Evolutionary conservation across 352 stramenopile species (phyloP), one percentile per base, ranked within the genome.

Genomic region (Phytopythium chamaehyphon): DNA sequence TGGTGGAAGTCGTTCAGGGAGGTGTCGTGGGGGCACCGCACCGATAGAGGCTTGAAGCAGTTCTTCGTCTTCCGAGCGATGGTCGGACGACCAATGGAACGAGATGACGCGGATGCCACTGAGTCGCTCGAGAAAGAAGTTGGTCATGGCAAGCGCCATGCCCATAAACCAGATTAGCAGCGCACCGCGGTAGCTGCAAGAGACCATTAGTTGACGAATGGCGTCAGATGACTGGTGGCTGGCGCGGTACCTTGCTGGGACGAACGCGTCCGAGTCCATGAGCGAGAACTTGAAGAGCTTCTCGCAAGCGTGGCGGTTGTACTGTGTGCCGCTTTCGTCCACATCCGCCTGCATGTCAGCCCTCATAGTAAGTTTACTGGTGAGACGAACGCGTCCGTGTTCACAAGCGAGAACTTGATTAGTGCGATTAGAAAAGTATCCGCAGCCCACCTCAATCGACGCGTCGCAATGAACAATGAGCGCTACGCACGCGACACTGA

Each of bases 111-210:
- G 76, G 45, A 93, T 78, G 2, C 84, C 82, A 26, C 83, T 90
- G 54, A 92, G 61, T 2, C 82, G 76, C 58, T 95, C 84, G 22
- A 91, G 62, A 10, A 93, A 71, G 38, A 95, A 92, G 57, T 93
- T 95, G 6, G 82, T 89, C 51, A 86, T 90, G 2, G 83, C 82
- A 19, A 95, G 66, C 16, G 72, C 58, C 61, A 95, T 83, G 3
- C 84, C 84, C 9, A 86, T 82, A 23, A 86, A 76, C 84, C 84
- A 95, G 37, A 90, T 92, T n/a, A 93, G 71, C 38, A 90, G 58
- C 5, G 80, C 84, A 4, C 81, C 84, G 24, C 80, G 77, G 51
- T 92, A 94, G 45, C 77, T 91, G 51, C 21, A 50, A 37, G 2
- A 39, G 14, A 12, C 11, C 6, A 28, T 50, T 12, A 47, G 16